Conservation (phyloP, 495 filamentous ascomycete species). For the Penicillium cataractarum region DNA sequence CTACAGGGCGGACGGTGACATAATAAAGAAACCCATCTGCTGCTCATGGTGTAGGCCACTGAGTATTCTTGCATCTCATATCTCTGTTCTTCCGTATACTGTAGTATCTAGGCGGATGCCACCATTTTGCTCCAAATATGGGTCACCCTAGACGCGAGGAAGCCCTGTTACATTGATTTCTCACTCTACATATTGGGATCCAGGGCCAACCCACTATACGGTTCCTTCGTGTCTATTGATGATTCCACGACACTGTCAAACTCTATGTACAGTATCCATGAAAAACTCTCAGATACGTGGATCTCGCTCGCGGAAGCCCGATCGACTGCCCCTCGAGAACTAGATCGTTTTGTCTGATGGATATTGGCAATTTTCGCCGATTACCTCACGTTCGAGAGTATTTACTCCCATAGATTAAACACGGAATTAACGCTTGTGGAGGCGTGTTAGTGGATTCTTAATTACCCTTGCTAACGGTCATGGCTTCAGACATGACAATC, state of each 20-base stretch:
- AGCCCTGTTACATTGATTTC: background rate
- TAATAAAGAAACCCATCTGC: background rate
- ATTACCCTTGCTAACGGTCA: no score
- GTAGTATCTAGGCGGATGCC: background rate
- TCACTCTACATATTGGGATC: background rate
- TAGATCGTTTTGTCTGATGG: no score
- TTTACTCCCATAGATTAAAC: no score
- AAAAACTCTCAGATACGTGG: background rate
- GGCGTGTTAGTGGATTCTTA: no score
- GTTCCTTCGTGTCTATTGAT: background rate
- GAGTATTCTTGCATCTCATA: background rate
- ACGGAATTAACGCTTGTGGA: no score
- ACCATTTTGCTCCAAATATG: background rate
- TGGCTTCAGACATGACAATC: no score
- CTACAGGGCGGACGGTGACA: background rate
- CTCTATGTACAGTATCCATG: background rate
- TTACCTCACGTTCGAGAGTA: no score
- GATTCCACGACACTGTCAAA: background rate
- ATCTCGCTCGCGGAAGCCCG: background rate
- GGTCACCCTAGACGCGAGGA: background rate
- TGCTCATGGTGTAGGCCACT: background rate
- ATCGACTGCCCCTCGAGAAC: background rate
- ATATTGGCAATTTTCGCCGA: no score
- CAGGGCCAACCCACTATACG: background rate
- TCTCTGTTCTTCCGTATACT: background rate